Evolutionary conservation across 805 yeast species (phyloP), one percentile per base, ranked within the genome.

Genomic region (Candida maris): DNA sequence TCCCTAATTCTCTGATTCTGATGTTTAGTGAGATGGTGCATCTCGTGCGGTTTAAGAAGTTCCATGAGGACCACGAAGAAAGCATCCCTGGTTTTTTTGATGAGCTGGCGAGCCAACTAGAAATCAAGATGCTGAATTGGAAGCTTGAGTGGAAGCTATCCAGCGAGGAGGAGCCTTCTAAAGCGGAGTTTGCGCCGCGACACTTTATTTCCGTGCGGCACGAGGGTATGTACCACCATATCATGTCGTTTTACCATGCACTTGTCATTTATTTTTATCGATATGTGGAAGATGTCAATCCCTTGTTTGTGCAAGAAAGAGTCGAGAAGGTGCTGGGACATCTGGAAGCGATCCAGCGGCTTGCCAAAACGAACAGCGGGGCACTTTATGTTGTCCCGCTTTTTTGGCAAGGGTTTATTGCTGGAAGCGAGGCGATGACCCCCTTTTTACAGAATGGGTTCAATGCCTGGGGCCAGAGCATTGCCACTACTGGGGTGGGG

Each of bases 321-420:
- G 85, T 85, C 2, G 70, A 65, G 28, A 65, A 69, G 24, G 83
- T 85, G 2, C 65, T 86, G 34, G 62, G 67, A 17, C 87, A 82
- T 52, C 62, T 86, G 46, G 77, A 81, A 49, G 66, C 70, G 38
- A 73, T 87, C 37, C 84, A 79, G 39, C 54, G 57, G 27, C 62
- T 85, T 32, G 77, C 81, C 22, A 71, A 72, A 5, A 42, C 52
- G 20, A 52, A 59, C 37, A 61, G 69, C 15, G 78, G 75, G 18
- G 77, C 81, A 1, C 54, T 59, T 3, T 72, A 81, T 15, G 77
- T 77, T 34, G 75, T 81, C 23, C 95, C 96, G 4, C 63, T 85
- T 22, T 78, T 85, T 49, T 87, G 95, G 93, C 91, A 84, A 52
- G 94, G 93, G 0, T 87, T 87, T 48, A 81, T 87, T 29, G 88